Base-by-base conservation (phyloP, 2,329 filamentous ascomycete species). In the Fusarium sp. region DNA sequence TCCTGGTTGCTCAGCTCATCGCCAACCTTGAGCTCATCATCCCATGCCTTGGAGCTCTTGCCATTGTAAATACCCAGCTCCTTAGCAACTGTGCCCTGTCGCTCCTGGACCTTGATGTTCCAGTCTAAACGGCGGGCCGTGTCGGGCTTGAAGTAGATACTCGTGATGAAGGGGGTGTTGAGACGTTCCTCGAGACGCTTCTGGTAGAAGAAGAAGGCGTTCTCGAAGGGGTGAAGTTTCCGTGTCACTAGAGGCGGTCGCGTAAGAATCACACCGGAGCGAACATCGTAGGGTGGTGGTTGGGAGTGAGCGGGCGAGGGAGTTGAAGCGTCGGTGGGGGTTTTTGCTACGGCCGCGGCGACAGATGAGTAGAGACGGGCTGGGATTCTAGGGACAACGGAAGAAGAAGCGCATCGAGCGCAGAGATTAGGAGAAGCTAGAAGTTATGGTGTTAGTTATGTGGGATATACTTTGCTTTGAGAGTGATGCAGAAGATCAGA, bases 151-250 rank as follows among this genome's bases (percentile, higher is more conserved):
- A 94, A 97, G 86, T 97, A 99, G 82, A 98, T 96, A 77, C 92
- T 92, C 70, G 92, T 89, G 57, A 91, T 91, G 79, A 98, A 99
- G 3, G 94, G 92, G 6, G 96, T 86, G 20, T 90, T 89, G 51
- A 97, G 86, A 41, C 96, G 92, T 84, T 99, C 96, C 80, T 98
- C 97, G 63, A 99, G 86, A 15, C 96, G 93, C 74, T 95, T 95
- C 82, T 99, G 96, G 83, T 99, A 99, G 78, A 99, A 94, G 84
- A 91, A 97, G 82, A 91, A 98, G 67, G 95, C 86, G 76, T 93
- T 91, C 80, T 99, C 96, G 80, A 99, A 98, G 14, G 92, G 85
- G 33, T 91, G 92, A 53, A 95, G 89, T 63, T 91, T 85, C 70
- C 92, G 91, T 25, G 96, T 98, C 74, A 99, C 85, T 60, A 96